Base-by-base conservation (phyloP, 108 stramenopile genomes). In the Discostella stelligeroides region DNA sequence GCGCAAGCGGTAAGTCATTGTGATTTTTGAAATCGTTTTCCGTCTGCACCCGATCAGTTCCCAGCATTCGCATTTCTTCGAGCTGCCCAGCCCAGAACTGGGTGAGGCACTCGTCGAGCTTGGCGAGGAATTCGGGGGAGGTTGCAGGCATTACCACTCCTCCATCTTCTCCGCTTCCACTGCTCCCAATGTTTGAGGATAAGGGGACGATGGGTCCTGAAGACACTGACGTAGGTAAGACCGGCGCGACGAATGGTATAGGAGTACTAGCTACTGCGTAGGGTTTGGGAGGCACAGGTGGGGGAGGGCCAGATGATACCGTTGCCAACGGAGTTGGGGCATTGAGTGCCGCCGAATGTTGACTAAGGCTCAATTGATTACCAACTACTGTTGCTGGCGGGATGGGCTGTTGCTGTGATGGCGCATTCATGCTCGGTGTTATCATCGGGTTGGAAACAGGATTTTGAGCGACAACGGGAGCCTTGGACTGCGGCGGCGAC, bases 21-120 rank as follows among this genome's bases (percentile, higher is more conserved):
- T 95, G 94, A 24, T 83, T 92, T 64, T 95, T 95, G 69, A 95
- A 95, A 66, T 92, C 91, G 66, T 95, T 87, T 72, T 95, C 94
- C 1, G 88, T 89, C 66, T 86, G 83, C 8, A 82, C 69, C 27
- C 51, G 65, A 49, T 41, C 43, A 2, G 70, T 76, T 27, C 73
- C 76, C 23, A 84, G 60, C 24, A 48, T 60, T 10, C 64, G 68
- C 72, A 88, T 80, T 57, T 83, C 61, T 18, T 81, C 67, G 23
- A 89, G 62, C 62, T 90, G 87, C 10, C 81, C 83, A 17, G 76
- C 82, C 94, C 94, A 95, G 66, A 92, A 95, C 11, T 63, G 28
- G 34, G 79, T 75, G 40, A 95, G 70, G 43, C 75, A 76, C 0
- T 47, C 64, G 30, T 83, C 78, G 40, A 93, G 84, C 56, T 90